These are phyloP conservation scores for Cladosporium halotolerans DNA, from an alignment of 2,329 filamentous ascomycete species.

Conservation along the genomic window DNA sequence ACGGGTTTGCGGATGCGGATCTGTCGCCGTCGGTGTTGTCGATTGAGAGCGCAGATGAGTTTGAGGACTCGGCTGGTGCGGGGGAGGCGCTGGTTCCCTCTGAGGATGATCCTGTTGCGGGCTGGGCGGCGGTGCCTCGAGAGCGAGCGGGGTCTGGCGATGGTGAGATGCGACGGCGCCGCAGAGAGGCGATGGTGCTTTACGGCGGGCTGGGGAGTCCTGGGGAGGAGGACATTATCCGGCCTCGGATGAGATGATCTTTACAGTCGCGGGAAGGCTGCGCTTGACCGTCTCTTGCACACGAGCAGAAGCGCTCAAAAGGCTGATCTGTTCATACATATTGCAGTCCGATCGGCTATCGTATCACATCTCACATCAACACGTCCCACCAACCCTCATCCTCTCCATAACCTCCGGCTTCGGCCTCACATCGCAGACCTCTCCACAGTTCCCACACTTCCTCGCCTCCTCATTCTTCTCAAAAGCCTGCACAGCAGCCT, in stretches of 20 bases:
- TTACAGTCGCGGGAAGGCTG: neutral
- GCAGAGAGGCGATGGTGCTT: conserved; percentile 77
- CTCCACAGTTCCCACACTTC: conserved; percentile 71
- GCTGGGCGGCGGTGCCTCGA: conserved; percentile 16
- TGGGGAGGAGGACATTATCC: neutral
- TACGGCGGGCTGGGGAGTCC: neutral
- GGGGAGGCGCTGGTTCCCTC: conserved; percentile 19
- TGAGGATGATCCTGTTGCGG: conserved; percentile 19
- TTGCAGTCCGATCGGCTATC: neutral
- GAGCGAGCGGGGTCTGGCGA: conserved; percentile 26
- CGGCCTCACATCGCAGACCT: conserved; percentile 65
- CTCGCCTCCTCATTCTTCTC: conserved; percentile 62
- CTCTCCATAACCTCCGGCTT: conserved; percentile 32
- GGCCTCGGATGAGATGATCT: neutral
- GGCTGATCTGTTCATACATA: too few relatives aligned
- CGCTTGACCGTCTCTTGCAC: too few relatives aligned
- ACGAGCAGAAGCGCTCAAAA: too few relatives aligned
- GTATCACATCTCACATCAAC: neutral
- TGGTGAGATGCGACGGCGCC: conserved; percentile 55
- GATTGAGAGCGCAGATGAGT: neutral
- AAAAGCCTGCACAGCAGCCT: conserved; percentile 80
- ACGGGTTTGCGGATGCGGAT: neutral
- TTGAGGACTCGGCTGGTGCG: neutral
- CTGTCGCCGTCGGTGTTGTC: conserved; percentile 1
- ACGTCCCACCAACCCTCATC: conserved; percentile 22